Evolutionary conservation across 139 green algal genomes (phyloP).

Genomic region (Marvania coccoides): DNA sequence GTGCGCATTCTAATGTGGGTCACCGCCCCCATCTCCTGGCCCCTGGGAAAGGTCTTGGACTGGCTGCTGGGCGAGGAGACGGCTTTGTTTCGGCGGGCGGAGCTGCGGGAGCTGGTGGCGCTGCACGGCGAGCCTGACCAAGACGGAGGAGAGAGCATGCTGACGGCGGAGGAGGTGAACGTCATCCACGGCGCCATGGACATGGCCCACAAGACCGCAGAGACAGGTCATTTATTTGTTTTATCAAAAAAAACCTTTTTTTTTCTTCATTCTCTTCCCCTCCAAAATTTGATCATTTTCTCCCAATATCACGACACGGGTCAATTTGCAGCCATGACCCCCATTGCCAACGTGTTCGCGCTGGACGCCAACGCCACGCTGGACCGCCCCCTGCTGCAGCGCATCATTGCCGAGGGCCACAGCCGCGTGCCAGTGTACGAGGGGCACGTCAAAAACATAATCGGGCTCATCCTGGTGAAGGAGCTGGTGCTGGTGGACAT

Average conservation of each 20-base stretch:
- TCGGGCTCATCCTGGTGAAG: neutral
- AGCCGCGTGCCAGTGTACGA: constrained; percentile 1
- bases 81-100: constrained; percentile 27
- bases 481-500: neutral
- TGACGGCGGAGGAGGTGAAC: constrained; percentile 23
- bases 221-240: too few relatives aligned
- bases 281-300: too few relatives aligned
- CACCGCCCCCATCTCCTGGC: constrained; percentile 31
- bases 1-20: constrained; percentile 28
- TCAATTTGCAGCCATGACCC: constrained; percentile 61
- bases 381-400: neutral
- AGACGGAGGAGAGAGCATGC: neutral
- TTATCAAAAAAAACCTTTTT: too few relatives aligned
- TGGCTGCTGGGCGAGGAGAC: constrained; percentile 32
- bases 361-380: constrained; percentile 8
- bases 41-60: constrained; percentile 50
- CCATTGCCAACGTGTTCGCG: constrained; percentile 43
- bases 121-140: neutral
- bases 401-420: constrained; percentile 8
- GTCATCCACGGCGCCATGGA: constrained; percentile 54
- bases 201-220: constrained; percentile 42
- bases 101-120: neutral
- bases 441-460: neutral
- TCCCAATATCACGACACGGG: too few relatives aligned
- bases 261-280: too few relatives aligned